Conservation (phyloP, 1,284 basidiomycete species). For the Ganoderma resinaceum region DNA sequence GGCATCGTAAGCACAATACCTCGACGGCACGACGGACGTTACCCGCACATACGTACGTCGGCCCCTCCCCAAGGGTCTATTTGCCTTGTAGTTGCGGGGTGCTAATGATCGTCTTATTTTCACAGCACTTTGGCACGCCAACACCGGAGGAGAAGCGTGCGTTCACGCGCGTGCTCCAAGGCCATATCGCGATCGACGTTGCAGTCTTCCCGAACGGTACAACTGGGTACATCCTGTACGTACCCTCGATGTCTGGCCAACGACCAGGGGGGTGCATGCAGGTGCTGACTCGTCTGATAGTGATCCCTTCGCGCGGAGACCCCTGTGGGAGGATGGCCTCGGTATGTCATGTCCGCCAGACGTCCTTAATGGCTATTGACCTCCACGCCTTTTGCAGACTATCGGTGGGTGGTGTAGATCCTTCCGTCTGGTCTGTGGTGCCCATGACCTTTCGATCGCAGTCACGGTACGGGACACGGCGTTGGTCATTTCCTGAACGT, state of each 20-base stretch:
- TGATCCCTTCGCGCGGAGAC: slow-evolving; percentile 85
- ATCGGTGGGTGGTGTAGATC: slow-evolving; percentile 35
- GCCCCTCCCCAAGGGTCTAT: background rate
- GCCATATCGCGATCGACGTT: slow-evolving; percentile 92
- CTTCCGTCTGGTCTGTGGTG: background rate
- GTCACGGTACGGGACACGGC: slow-evolving; percentile 94
- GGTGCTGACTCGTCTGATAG: slow-evolving; percentile 44
- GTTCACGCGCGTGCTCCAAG: slow-evolving; percentile 95
- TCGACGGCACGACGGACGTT: slow-evolving; percentile 95
- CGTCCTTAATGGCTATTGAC: background rate
- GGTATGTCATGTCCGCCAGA: slow-evolving; percentile 51
- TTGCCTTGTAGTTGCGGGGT: background rate
- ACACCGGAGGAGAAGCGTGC: slow-evolving; percentile 85
- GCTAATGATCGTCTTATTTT: background rate
- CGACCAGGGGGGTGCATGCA: background rate
- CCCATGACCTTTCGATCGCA: slow-evolving; percentile 16
- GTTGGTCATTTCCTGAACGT: slow-evolving; percentile 94
- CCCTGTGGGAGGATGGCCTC: slow-evolving; percentile 92
- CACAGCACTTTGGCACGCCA: slow-evolving; percentile 90
- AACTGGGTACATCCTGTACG: slow-evolving; percentile 66
- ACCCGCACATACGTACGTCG: slow-evolving; percentile 81
- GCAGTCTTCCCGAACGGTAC: slow-evolving; percentile 90
- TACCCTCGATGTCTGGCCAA: background rate
- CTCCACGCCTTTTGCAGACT: slow-evolving; percentile 36
- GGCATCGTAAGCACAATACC: slow-evolving; percentile 72